Conservation (phyloP, 2,329 filamentous ascomycete genomes). For the Neurospora sp. region DNA sequence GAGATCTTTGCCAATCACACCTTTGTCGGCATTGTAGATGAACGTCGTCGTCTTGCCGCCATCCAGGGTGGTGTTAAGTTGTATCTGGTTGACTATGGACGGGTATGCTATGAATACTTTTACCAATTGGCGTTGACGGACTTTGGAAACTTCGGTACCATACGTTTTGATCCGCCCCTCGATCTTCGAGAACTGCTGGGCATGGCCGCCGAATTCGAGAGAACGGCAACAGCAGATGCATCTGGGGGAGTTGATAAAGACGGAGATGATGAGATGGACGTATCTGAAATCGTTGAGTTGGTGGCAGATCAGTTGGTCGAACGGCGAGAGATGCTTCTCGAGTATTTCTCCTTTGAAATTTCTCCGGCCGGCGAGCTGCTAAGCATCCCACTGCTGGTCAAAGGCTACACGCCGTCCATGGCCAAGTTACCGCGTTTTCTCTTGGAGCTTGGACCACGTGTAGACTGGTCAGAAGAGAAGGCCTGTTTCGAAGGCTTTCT, state of each 20-base stretch:
- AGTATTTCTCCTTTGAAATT: constrained; percentile 87
- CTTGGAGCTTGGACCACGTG: constrained; percentile 75
- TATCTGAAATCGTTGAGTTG: constrained; percentile 52
- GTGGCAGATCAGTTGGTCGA: constrained; percentile 62
- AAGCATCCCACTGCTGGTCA: constrained; percentile 74
- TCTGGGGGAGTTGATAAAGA: constrained; percentile 17
- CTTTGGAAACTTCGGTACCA: constrained; percentile 86
- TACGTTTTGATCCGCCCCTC: constrained; percentile 70
- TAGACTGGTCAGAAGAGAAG: constrained; percentile 79
- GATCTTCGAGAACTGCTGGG: constrained; percentile 59
- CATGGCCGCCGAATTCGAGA: constrained; percentile 65
- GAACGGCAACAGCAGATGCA: constrained; percentile 27
- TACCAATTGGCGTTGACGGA: constrained; percentile 93
- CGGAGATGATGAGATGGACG: constrained; percentile 49
- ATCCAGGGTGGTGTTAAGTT: constrained; percentile 89
- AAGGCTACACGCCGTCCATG: constrained; percentile 77
- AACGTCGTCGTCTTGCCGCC: constrained; percentile 75
- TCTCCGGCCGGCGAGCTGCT: constrained; percentile 66
- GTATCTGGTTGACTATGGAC: constrained; percentile 86
- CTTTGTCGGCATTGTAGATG: constrained; percentile 89
- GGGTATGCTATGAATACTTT: constrained; percentile 79
- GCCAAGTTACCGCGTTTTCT: constrained; percentile 85
- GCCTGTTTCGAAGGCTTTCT: constrained; percentile 77
- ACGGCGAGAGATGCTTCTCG: constrained; percentile 73
- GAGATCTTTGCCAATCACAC: constrained; percentile 82